Percentiles rank a stretch among this genome's conserved stretches.
These are phyloP conservation scores for Cicer bijugum DNA, from an alignment of 306 rosid genomes.

Conservation along the genomic window DNA sequence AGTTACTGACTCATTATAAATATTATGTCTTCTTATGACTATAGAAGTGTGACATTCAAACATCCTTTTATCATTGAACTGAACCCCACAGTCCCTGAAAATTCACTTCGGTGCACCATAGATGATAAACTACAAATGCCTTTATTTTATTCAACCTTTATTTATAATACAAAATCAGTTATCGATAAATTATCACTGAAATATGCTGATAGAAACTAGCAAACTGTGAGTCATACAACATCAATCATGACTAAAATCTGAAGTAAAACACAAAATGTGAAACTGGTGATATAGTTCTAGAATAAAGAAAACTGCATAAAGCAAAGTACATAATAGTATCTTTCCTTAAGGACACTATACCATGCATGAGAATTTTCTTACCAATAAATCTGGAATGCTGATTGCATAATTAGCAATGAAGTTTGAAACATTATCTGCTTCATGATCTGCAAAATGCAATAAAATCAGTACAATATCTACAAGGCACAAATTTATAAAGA, in stretches of 20 bases:
- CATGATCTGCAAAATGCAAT: slow-evolving; percentile 67
- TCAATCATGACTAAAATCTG: slow-evolving; percentile 32
- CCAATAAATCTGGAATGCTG: slow-evolving; percentile 81
- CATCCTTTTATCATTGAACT: slow-evolving; percentile 18
- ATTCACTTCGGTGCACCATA: slow-evolving; percentile 28
- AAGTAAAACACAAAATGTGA: slow-evolving; percentile 36
- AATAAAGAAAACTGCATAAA: slow-evolving; percentile 50
- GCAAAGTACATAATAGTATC: slow-evolving; percentile 49
- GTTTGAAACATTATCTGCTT: slow-evolving; percentile 55
- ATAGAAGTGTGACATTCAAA: slow-evolving; percentile 23
- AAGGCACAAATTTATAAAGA: not conserved
- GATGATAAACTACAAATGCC: slow-evolving; percentile 37
- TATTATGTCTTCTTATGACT: slow-evolving; percentile 36
- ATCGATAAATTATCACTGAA: slow-evolving; percentile 33
- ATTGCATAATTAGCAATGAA: slow-evolving; percentile 68
- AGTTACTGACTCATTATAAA: slow-evolving; percentile 12
- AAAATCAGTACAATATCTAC: slow-evolving; percentile 37
- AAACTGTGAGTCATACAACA: slow-evolving; percentile 34
- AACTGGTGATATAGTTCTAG: slow-evolving; percentile 37
- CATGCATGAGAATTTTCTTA: slow-evolving; percentile 66
- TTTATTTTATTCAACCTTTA: slow-evolving; percentile 22
- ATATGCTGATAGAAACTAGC: slow-evolving; percentile 40
- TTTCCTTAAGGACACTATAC: slow-evolving; percentile 51
- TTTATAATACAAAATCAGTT: slow-evolving; percentile 30
- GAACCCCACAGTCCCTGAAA: slow-evolving; percentile 5